Evolutionary conservation across 2,329 filamentous ascomycete species (phyloP), one percentile per base, ranked within the genome.

Genomic region (Penicillium concentricum): DNA sequence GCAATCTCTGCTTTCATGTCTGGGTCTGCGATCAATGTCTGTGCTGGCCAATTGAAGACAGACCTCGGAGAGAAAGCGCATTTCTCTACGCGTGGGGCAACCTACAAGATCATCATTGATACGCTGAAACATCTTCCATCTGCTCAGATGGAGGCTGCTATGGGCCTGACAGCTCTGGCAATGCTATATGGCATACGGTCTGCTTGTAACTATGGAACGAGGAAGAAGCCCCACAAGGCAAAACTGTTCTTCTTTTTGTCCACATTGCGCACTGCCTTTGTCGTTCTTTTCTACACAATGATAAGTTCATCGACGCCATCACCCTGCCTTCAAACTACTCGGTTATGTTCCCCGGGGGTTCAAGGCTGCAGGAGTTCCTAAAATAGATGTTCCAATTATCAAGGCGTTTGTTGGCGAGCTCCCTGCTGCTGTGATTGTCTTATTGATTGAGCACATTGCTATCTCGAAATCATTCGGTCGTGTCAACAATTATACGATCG

Each of bases 381-480:
- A 76, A 0, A 75, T 96, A 54, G 85, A 87, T 62, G 76, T 72
- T 0, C 72, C 79, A 0, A 83, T 96, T 44, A 82, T 95, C 68
- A 81, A 78, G 2, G 76, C 84, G 1, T 90, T 96, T 67, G 81
- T 83, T 0, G 78, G 81, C 34, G 83, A 96, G 61, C 78, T 97
- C 4, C 92, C 92, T 0, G 89, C 89, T 5, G 87, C 89, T 1
- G 86, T 96, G 54, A 94, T 96, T 61, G 91, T 97, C 15, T 80
- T 96, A 56, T 81, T 97, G 20, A 92, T 96, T 60, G 92, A 97
- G 74, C 92, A 97, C 70, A 95, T 97, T 65, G 91, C 92, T 43
- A 96, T 96, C 60, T 90, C 92, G 7, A 97, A 97, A 72, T 96
- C 92, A 0, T 97, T 97, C 66, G 92, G 92, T 9, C 84, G 92